phyloP scores from a whole-genome alignment of 2,329 filamentous ascomycete species.

The Fusarium decemcellulare region DNA sequence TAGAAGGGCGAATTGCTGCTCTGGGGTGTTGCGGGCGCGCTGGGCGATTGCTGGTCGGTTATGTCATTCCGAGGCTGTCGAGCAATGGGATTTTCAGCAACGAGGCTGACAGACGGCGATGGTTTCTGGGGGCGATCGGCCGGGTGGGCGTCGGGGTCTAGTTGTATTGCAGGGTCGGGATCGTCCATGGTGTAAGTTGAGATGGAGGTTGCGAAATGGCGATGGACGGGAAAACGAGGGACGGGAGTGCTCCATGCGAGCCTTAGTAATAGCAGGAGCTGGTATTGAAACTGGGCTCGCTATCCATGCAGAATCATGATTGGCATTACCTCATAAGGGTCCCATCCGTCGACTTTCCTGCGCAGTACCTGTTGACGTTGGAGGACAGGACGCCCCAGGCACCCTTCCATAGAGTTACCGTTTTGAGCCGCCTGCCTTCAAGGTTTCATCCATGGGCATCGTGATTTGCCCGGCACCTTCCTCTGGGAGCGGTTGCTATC shows the following conservation, averaged over 20 bases:
- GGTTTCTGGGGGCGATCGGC: conserved; percentile 16
- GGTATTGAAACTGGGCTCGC: conserved; percentile 19
- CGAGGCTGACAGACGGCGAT: conserved; percentile 34
- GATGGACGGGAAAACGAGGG: conserved; percentile 37
- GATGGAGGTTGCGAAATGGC: conserved; percentile 35
- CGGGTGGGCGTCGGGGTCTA: conserved; percentile 3
- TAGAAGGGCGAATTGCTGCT: conserved; percentile 48
- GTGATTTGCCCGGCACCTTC: conserved; percentile 7
- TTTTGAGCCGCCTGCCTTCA: conserved; percentile 32
- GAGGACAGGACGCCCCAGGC: not conserved
- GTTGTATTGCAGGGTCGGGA: conserved; percentile 23
- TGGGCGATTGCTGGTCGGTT: conserved; percentile 3
- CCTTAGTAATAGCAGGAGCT: not conserved
- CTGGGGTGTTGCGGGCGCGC: not conserved
- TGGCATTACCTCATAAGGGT: not conserved
- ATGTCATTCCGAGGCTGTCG: conserved; percentile 13
- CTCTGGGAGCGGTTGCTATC: not conserved
- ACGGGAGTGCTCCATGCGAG: conserved; percentile 20
- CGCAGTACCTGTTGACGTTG: no score
- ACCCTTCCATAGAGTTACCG: conserved; percentile 12
- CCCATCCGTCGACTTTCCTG: not conserved
- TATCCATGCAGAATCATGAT: not conserved
- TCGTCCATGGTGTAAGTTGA: conserved; percentile 42
- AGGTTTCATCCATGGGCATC: conserved; percentile 7
- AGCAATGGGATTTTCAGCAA: conserved; percentile 35